Percentiles rank a stretch among this genome's conserved stretches.
phyloP scores from a whole-genome alignment of 331 rosid genomes.

The Malus hybrid region DNA sequence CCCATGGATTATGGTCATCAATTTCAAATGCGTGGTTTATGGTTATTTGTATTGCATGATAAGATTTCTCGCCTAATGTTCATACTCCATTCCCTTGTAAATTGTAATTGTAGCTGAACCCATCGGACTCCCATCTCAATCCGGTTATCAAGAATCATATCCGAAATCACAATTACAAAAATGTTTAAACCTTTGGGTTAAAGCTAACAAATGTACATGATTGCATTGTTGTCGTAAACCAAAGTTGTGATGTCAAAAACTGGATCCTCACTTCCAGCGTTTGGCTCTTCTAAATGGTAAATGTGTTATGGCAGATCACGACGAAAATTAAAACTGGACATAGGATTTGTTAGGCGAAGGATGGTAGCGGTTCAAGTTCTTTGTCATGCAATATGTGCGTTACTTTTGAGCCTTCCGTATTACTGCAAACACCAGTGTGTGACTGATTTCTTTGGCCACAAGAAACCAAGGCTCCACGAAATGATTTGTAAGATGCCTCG shows the following conservation, averaged over 20 bases:
- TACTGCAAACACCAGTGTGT: too few species aligned
- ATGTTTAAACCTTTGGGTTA: neutral
- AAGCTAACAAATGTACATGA: neutral
- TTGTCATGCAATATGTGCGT: neutral
- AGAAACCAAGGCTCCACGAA: too few species aligned
- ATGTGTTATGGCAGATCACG: neutral
- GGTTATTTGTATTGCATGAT: too few species aligned
- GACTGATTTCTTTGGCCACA: too few species aligned
- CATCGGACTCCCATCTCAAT: neutral
- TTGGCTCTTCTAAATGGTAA: neutral
- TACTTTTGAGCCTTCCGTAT: too few species aligned
- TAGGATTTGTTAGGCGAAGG: neutral
- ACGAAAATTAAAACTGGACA: neutral
- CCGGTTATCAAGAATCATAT: neutral
- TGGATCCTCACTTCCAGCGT: neutral
- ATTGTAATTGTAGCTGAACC: neutral
- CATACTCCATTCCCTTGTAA: too few species aligned
- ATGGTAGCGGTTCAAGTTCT: constrained; percentile 10
- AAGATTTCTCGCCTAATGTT: too few species aligned
- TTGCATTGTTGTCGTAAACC: neutral
- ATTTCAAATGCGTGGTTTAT: too few species aligned
- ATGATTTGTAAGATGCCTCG: too few species aligned
- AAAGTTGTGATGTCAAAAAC: neutral
- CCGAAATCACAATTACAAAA: neutral
- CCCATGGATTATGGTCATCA: constrained; percentile 15